Evolutionary conservation across 1,284 basidiomycete genomes (phyloP).

Genomic region (Quambalaria eucalypti): DNA sequence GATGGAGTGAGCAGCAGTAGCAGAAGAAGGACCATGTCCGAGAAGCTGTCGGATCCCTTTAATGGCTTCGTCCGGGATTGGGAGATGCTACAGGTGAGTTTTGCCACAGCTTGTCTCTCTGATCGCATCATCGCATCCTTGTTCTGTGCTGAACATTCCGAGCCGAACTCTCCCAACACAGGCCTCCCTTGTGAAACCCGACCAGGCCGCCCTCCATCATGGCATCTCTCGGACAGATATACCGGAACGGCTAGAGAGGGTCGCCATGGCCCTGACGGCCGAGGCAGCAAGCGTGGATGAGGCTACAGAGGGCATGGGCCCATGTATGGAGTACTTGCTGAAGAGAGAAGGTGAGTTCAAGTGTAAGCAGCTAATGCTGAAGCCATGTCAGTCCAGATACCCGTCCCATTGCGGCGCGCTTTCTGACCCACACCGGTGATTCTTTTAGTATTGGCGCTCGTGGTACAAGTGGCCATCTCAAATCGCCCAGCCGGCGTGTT

Average conservation of each 20-base stretch:
- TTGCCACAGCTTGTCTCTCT: background rate
- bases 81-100: background rate
- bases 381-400: constrained; percentile 62
- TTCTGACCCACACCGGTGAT: background rate
- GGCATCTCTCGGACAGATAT: constrained; percentile 76
- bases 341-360: constrained; percentile 75
- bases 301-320: constrained; percentile 55
- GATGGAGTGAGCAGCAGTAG: background rate
- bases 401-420: constrained; percentile 63
- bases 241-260: constrained; percentile 64
- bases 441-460: constrained; percentile 19
- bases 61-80: background rate
- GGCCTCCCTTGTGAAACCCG: constrained; percentile 1
- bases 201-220: constrained; percentile 54
- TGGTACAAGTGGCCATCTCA: constrained; percentile 35
- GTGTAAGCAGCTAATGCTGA: constrained; percentile 14
- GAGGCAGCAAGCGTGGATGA: constrained; percentile 73
- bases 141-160: background rate
- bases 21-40: background rate
- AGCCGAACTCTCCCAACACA: background rate
- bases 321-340: constrained; percentile 79
- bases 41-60: background rate
- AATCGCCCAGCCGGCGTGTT: constrained; percentile 39
- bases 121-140: background rate
- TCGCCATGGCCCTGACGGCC: constrained; percentile 77